These are phyloP conservation scores for Umbellularia californica DNA, from an alignment of 164 flowering plant genomes.

Conservation along the genomic window DNA sequence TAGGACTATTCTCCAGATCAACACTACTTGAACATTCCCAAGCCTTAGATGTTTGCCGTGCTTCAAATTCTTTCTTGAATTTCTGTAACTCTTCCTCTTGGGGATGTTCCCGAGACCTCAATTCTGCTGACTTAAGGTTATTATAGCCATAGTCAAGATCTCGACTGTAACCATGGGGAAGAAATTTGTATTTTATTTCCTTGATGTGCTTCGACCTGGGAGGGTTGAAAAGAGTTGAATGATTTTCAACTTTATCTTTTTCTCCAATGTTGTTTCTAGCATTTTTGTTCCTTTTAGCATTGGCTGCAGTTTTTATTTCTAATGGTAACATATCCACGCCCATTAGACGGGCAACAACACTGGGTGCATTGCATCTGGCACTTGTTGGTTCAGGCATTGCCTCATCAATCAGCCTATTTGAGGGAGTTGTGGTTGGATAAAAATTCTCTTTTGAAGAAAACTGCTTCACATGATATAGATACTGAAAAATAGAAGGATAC, in stretches of 20 bases:
- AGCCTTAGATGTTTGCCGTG: conserved; percentile 78
- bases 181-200: conserved; percentile 20
- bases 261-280: conserved; percentile 19
- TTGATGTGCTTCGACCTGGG: conserved; percentile 30
- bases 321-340: conserved; percentile 69
- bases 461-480: conserved; percentile 35
- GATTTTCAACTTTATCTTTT: conserved; percentile 27
- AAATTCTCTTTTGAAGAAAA: conserved; percentile 32
- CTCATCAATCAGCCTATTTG: conserved; percentile 62
- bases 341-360: conserved; percentile 91
- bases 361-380: conserved; percentile 51
- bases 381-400: conserved; percentile 51
- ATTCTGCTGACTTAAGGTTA: conserved; percentile 27
- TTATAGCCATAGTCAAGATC: conserved; percentile 25
- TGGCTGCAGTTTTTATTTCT: conserved; percentile 34
- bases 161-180: conserved; percentile 13
- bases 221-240: conserved; percentile 24
- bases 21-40: conserved; percentile 61
- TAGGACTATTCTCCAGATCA: conserved; percentile 36
- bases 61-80: conserved; percentile 96
- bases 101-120: conserved; percentile 74
- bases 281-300: conserved; percentile 27
- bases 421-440: conserved; percentile 49
- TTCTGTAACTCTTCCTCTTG: conserved; percentile 93
- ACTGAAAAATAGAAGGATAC: conserved; percentile 31